These are phyloP conservation scores for Globisporangium paddicum DNA, from an alignment of 352 stramenopile genomes.

Conservation along the genomic window DNA sequence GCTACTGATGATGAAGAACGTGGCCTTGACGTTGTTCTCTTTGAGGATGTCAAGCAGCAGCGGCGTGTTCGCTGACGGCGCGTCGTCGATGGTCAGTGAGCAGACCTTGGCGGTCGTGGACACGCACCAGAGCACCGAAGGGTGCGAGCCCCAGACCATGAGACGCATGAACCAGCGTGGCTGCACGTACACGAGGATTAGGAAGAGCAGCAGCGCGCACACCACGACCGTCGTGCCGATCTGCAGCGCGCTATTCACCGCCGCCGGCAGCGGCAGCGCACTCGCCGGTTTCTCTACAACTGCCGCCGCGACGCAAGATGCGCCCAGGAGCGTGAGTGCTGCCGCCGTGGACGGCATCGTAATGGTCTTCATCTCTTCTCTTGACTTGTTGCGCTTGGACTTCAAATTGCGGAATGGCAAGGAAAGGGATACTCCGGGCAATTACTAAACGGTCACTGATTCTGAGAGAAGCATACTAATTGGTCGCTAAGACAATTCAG, in stretches of 20 bases:
- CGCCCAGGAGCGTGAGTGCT: not conserved
- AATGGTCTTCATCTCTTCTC: not conserved
- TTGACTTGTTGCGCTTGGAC: not conserved
- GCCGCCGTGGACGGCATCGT: not conserved
- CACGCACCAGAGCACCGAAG: conserved; percentile 73
- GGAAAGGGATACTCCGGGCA: too few relatives aligned
- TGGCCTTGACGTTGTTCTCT: conserved; percentile 58
- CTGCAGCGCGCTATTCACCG: conserved; percentile 10
- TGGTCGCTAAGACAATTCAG: too few relatives aligned
- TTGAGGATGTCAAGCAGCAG: conserved; percentile 71
- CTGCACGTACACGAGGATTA: conserved; percentile 62
- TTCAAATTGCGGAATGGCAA: conserved; percentile 6
- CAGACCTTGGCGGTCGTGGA: conserved; percentile 46
- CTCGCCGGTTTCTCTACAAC: not conserved
- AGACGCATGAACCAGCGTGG: conserved; percentile 63
- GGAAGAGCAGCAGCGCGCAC: conserved; percentile 16
- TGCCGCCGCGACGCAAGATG: not conserved
- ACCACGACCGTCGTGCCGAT: conserved; percentile 4
- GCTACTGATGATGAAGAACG: conserved; percentile 85
- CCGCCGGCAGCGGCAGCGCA: not conserved
- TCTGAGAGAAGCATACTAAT: not conserved
- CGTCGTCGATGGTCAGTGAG: conserved; percentile 79
- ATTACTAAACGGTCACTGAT: too few relatives aligned
- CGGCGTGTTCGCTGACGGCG: conserved; percentile 53
- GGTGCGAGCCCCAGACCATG: conserved; percentile 61